Conservation (phyloP, 2,329 filamentous ascomycete genomes). For the Aspergillus pseudotamarii region DNA sequence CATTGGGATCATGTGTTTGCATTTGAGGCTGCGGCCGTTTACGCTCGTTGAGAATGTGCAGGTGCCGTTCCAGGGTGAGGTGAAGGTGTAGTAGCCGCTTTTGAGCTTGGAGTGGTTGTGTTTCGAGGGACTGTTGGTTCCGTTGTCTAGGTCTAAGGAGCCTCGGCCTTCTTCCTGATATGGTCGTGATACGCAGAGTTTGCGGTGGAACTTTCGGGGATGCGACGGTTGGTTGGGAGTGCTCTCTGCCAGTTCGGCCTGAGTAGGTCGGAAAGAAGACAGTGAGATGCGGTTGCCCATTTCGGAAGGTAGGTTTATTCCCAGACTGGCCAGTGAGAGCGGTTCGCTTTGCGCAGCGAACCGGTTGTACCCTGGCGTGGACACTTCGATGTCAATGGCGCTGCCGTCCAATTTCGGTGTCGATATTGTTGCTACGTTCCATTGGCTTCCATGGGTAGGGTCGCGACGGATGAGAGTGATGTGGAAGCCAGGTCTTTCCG, state of each 20-base stretch:
- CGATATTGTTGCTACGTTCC: slow-evolving; percentile 72
- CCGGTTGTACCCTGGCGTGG: slow-evolving; percentile 62
- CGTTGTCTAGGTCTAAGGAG: slow-evolving; percentile 22
- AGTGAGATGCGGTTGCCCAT: slow-evolving; percentile 13
- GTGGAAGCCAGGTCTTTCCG: slow-evolving; percentile 34
- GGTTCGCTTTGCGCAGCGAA: slow-evolving; percentile 50
- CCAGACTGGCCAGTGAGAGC: slow-evolving; percentile 36
- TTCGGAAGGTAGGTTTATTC: slow-evolving; percentile 27
- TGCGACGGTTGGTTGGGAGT: slow-evolving; percentile 20
- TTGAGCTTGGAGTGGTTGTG: slow-evolving; percentile 33
- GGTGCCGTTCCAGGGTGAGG: slow-evolving; percentile 81
- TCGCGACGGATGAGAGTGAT: slow-evolving; percentile 73
- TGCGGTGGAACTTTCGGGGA: slow-evolving; percentile 35
- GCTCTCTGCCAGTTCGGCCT: slow-evolving; percentile 6
- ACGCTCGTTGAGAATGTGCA: slow-evolving; percentile 84
- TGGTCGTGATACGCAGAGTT: slow-evolving; percentile 36
- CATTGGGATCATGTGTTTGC: slow-evolving; percentile 67
- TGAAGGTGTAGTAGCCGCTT: slow-evolving; percentile 68
- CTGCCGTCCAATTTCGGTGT: slow-evolving; percentile 35
- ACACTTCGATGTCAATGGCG: slow-evolving; percentile 57
- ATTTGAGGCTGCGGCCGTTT: slow-evolving; percentile 73
- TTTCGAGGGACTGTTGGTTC: slow-evolving; percentile 17
- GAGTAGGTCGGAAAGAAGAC: slow-evolving; percentile 9
- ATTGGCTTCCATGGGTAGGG: slow-evolving; percentile 68
- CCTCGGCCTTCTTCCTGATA: slow-evolving; percentile 22